Conservation (phyloP, 495 filamentous ascomycete genomes). For the Penicillium coprophilum region DNA sequence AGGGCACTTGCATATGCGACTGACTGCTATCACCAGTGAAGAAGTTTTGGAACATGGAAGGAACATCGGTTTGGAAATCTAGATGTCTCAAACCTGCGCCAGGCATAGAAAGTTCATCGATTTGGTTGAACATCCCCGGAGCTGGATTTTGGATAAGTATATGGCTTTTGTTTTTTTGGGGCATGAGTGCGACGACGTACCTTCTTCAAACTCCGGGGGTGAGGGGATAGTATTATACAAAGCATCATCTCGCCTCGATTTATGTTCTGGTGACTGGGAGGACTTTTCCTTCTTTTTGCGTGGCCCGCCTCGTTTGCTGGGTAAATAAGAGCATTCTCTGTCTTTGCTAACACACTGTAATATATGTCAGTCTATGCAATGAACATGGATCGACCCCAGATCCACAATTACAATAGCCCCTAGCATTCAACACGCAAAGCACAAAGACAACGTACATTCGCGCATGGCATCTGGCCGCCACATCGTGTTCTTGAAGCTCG, state of each 20-base stretch:
- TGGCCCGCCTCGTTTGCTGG: constrained; percentile 57
- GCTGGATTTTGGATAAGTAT: constrained; percentile 24
- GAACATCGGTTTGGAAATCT: constrained; percentile 40
- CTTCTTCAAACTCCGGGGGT: constrained; percentile 34
- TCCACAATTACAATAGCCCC: background rate
- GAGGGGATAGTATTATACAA: constrained; percentile 24
- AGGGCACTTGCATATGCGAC: constrained; percentile 34
- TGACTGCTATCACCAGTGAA: constrained; percentile 29
- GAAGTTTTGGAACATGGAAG: constrained; percentile 40
- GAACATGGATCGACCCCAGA: background rate
- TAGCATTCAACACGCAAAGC: background rate
- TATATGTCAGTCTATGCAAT: background rate
- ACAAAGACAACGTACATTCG: constrained; percentile 47
- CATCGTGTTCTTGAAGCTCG: constrained; percentile 59
- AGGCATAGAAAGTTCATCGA: constrained; percentile 45
- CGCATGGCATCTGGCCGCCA: constrained; percentile 56
- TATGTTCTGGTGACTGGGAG: constrained; percentile 26
- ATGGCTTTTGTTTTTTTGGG: background rate
- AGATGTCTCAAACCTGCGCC: constrained; percentile 45
- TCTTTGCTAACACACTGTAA: constrained; percentile 53
- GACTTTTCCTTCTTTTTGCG: constrained; percentile 46
- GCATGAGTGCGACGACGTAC: constrained; percentile 25
- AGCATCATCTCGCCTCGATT: constrained; percentile 24
- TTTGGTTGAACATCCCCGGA: constrained; percentile 43
- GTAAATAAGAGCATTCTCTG: constrained; percentile 54